Evolutionary conservation across 2,329 filamentous ascomycete genomes (phyloP).

Genomic region (Penicillium sp.): DNA sequence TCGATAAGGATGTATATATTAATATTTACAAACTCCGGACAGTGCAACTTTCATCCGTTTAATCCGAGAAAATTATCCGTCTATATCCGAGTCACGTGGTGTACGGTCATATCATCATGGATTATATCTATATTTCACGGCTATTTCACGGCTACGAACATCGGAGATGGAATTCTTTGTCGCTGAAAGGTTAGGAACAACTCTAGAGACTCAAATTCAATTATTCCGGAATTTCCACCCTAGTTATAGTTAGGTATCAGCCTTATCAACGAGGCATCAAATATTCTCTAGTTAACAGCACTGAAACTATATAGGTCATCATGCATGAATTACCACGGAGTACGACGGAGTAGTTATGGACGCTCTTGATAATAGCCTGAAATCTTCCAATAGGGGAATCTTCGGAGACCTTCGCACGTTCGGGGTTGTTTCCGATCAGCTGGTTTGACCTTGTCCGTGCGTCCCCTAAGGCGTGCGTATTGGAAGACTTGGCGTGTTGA

Average conservation of each 20-base stretch:
- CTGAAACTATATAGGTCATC: not conserved
- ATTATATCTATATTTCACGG: no score
- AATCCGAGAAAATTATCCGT: constrained; percentile 10
- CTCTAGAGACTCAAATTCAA: not conserved
- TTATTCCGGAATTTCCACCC: no score
- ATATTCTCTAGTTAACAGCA: no score
- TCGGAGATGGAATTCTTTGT: not conserved
- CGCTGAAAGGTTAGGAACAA: no score
- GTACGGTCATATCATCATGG: no score
- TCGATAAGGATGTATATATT: constrained; percentile 8
- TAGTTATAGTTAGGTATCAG: not conserved
- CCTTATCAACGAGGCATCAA: not conserved
- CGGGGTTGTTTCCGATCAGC: not conserved
- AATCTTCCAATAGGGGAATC: not conserved
- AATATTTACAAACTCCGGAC: not conserved
- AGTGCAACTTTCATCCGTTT: constrained; percentile 10
- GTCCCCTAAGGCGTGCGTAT: not conserved
- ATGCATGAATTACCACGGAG: not conserved
- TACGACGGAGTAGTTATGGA: not conserved
- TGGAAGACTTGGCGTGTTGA: not conserved
- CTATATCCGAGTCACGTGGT: constrained; percentile 24
- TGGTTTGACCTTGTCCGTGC: not conserved
- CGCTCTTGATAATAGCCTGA: not conserved
- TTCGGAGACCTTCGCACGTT: not conserved
- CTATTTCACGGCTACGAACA: not conserved